Evolutionary conservation across 2,329 filamentous ascomycete species (phyloP), one percentile per base, ranked within the genome.

Genomic region (Pyricularia grisea): DNA sequence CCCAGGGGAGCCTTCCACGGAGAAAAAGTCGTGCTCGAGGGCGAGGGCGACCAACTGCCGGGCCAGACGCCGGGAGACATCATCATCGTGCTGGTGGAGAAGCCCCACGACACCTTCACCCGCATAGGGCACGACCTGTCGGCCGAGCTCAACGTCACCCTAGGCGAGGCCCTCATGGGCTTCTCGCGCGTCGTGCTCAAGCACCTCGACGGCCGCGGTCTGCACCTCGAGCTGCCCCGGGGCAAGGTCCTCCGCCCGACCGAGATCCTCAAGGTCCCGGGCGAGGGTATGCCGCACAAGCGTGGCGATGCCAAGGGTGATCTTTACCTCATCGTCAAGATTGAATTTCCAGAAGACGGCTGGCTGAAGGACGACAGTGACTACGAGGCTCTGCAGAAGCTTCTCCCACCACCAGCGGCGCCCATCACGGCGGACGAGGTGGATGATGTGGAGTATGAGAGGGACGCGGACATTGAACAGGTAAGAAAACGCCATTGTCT

Each of bases 251-350:
- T 99, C 50, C 88, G 89, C 30, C 94, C 95, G 0, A 90, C 89
- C 30, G 92, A 99, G 76, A 87, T 94, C 9, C 84, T 99, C 74
- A 97, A 93, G 82, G 83, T 99, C 0, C 79, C 85, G 2, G 93
- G 93, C 30, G 95, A 99, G 81, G 95, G 95, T 70, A 99, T 99
- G 95, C 95, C 95, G 1, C 79, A 90, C 74, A 97, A 97, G 85
- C 89, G 90, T 69, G 92, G 90, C 72, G 95, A 99, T 58, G 76
- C 82, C 4, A 93, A 88, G 77, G 95, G 95, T 63, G 93, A 98
- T 75, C 82, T 99, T 23, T 99, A 94, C 79, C 84, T 99, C 61
- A 82, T 91, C 55, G 90, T 97, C 72, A 90, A 95, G 74, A 86
- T 99, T 71, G 87, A 92, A 68, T 98, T 98, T 82, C 95, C 95